Evolutionary conservation across 2,329 filamentous ascomycete species (phyloP).

Genomic region (Thyridium curvatum): DNA sequence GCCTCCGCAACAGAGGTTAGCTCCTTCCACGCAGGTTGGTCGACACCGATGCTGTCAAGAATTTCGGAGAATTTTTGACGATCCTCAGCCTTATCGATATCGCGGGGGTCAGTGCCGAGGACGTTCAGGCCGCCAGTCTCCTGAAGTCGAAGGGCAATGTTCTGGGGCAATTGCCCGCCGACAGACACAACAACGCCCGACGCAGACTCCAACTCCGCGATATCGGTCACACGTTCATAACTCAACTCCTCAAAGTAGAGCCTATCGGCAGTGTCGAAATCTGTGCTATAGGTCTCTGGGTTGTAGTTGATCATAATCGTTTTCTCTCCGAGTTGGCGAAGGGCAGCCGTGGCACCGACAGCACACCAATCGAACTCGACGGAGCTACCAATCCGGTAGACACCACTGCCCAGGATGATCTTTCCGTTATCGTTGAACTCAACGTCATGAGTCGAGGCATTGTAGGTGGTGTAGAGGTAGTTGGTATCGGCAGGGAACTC

Average conservation of each 20-base stretch:
- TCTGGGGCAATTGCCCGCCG: conserved; percentile 95
- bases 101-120: conserved; percentile 89
- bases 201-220: conserved; percentile 82
- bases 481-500: conserved; percentile 95
- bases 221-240: conserved; percentile 83
- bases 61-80: conserved; percentile 98
- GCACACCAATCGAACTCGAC: conserved; percentile 99
- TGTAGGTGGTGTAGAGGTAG: conserved; percentile 95
- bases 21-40: conserved; percentile 98
- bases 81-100: conserved; percentile 98
- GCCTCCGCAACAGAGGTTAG: conserved; percentile 92
- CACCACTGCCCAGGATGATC: conserved; percentile 93
- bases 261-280: conserved; percentile 90
- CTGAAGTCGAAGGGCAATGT: conserved; percentile 86
- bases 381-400: conserved; percentile 94
- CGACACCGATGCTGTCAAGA: conserved; percentile 89
- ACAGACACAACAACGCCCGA: conserved; percentile 83
- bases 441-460: conserved; percentile 80
- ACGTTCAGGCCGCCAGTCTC: conserved; percentile 89
- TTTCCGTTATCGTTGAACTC: conserved; percentile 82
- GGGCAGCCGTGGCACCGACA: conserved; percentile 84
- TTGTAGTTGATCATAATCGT: conserved; percentile 97
- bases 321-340: conserved; percentile 79
- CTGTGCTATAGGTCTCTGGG: conserved; percentile 82
- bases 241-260: conserved; percentile 97